Conservation (phyloP, 169 alveolate species). For the Cryptosporidium sp. region DNA sequence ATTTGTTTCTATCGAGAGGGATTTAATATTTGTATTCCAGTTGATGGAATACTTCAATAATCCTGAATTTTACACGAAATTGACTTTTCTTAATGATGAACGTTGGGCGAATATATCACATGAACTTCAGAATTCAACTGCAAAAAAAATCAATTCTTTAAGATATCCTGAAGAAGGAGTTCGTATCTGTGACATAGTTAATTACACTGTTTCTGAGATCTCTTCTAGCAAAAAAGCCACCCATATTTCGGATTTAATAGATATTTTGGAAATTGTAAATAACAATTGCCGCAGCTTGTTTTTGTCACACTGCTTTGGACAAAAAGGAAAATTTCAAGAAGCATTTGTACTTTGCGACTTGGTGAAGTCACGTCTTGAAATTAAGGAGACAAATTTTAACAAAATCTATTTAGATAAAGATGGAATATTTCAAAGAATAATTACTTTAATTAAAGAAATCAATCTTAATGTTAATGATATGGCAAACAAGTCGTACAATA, state of each 20-base stretch:
- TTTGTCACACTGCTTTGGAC: conserved; percentile 50
- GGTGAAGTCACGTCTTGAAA: conserved; percentile 51
- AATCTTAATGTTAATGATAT: not conserved
- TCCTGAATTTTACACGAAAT: conserved; percentile 21
- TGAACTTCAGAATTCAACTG: not conserved
- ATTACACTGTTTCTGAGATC: conserved; percentile 41
- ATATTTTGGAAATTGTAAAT: not conserved
- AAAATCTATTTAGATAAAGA: not conserved
- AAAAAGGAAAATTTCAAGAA: conserved; percentile 46
- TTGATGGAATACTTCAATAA: conserved; percentile 26
- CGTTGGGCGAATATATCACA: not conserved
- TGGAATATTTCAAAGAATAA: conserved; percentile 35
- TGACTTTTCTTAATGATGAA: not conserved
- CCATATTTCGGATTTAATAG: not conserved
- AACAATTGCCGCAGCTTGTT: conserved; percentile 48
- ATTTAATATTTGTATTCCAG: conserved; percentile 33
- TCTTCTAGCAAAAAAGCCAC: not conserved
- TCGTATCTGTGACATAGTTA: conserved; percentile 50
- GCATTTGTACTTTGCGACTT: conserved; percentile 62
- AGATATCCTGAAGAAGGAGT: conserved; percentile 70
- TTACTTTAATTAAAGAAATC: conserved; percentile 5
- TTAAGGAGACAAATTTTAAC: not conserved
- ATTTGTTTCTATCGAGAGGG: conserved; percentile 64
- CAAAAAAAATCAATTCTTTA: not conserved
- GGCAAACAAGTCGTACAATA: conserved; percentile 20